Evolutionary conservation across 495 filamentous ascomycete genomes (phyloP), one percentile per base, ranked within the genome.

Genomic region (Aspergillus hancockii): DNA sequence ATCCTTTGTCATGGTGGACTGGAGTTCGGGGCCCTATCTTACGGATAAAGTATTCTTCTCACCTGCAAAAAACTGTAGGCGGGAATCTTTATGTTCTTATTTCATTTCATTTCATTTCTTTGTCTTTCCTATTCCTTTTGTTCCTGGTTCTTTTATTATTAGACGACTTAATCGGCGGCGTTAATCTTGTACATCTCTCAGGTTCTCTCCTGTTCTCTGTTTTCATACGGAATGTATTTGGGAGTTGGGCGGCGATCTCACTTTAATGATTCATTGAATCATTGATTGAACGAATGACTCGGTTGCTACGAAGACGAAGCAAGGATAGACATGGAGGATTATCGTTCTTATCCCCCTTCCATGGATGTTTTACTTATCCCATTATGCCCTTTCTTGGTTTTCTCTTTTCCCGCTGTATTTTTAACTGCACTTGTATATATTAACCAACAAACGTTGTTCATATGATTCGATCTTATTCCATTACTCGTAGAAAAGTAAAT

Each of bases 211-310:
- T 40, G 10, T 41, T 41, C n/a, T 18, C 51, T 54, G 32, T 40
- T 21, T 40, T 34, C 51, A 31, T 40, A 23, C 40, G 18, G n/a
- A 49, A 10, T 49, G 49, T 30, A 52, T 52, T 10, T 31, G 31
- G 25, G 49, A 2, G 49, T 30, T 30, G 49, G 38, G 25, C n/a
- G 23, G 25, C 25, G 3, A 30, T 16, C 8, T 50, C 16, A 28
- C 23, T 21, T 53, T 23, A 23, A 25, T 55, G 53, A 36, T 54
- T 54, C 31, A 40, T 40, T 55, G 53, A 10, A 55, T 55, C 22
- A 55, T 55, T 36, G 53, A 55, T 55, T 55, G 53, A 57, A 57
- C 43, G 54, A 49, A 57, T 57, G 54, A 43, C 53, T 55, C 53
- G 53, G 38, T 41, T 38, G 36, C n/a, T n/a, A 55, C 22, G 40